Conservation (phyloP, 768 basidiomycete genomes). For the Calocybe indica region DNA sequence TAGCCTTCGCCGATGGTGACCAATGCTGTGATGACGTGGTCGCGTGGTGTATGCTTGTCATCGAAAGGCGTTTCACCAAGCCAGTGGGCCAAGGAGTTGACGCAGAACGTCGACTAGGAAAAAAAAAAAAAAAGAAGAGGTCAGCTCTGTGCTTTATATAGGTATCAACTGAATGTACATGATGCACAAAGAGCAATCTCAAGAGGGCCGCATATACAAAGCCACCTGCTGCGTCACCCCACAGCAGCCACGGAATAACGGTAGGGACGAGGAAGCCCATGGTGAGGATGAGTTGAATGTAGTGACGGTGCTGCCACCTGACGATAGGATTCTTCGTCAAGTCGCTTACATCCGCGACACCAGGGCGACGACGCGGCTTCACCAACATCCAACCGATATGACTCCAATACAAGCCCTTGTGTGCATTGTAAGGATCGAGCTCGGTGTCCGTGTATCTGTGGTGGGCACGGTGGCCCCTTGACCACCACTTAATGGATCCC, state of each 20-base stretch:
- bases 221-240: conserved; percentile 86
- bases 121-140: conserved; percentile 5
- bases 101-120: conserved; percentile 85
- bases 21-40: conserved; percentile 85
- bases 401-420: conserved; percentile 81
- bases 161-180: conserved; percentile 42
- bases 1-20: conserved; percentile 94
- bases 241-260: conserved; percentile 67
- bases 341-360: conserved; percentile 87
- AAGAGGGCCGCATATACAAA: conserved; percentile 80
- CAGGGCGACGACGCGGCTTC: conserved; percentile 85
- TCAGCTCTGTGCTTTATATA: background rate
- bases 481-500: conserved; percentile 99
- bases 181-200: conserved; percentile 81
- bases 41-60: conserved; percentile 90
- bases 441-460: conserved; percentile 97
- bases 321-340: conserved; percentile 75
- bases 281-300: conserved; percentile 59
- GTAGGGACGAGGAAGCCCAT: conserved; percentile 76
- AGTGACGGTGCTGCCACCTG: conserved; percentile 84
- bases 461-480: conserved; percentile 94
- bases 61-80: conserved; percentile 90
- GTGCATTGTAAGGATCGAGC: conserved; percentile 92
- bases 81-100: conserved; percentile 97
- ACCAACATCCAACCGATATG: conserved; percentile 93